phyloP scores from a whole-genome alignment of 352 stramenopile species.

The Albugo candida region DNA sequence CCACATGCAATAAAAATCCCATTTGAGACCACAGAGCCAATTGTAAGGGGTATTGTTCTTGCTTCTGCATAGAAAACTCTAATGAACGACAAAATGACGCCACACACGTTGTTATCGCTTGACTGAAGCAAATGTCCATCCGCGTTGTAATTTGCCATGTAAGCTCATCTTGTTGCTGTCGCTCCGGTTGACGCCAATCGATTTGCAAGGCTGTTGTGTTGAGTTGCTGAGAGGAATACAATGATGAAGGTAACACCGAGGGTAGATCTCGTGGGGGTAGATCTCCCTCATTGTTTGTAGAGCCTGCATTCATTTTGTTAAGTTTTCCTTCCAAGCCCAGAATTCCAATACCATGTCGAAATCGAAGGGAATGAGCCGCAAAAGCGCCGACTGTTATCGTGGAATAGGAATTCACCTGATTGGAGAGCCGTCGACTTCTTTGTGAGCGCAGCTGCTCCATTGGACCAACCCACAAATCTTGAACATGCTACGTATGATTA shows the following conservation, averaged over 20 bases:
- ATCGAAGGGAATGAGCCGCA: conserved; percentile 64
- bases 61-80: conserved; percentile 34
- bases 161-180: conserved; percentile 33
- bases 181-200: conserved; percentile 35
- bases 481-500: conserved; percentile 28
- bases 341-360: conserved; percentile 54
- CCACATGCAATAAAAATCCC: conserved; percentile 19
- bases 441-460: conserved; percentile 46
- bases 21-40: conserved; percentile 39
- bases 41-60: conserved; percentile 21
- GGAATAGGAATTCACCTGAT: conserved; percentile 36
- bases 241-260: too few relatives aligned
- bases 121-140: conserved; percentile 59
- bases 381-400: conserved; percentile 64
- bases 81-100: conserved; percentile 53
- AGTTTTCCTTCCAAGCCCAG: conserved; percentile 35
- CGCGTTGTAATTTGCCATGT: conserved; percentile 59
- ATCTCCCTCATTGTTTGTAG: conserved; percentile 23
- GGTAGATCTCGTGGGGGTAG: too few relatives aligned
- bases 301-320: conserved; percentile 26
- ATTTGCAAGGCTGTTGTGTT: conserved; percentile 4
- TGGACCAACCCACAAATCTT: conserved; percentile 70
- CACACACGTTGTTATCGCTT: conserved; percentile 51
- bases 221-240: conserved; percentile 1
- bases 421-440: conserved; percentile 32